Evolutionary conservation across 2,329 filamentous ascomycete genomes (phyloP).

Genomic region (Xylariaceae sp.): DNA sequence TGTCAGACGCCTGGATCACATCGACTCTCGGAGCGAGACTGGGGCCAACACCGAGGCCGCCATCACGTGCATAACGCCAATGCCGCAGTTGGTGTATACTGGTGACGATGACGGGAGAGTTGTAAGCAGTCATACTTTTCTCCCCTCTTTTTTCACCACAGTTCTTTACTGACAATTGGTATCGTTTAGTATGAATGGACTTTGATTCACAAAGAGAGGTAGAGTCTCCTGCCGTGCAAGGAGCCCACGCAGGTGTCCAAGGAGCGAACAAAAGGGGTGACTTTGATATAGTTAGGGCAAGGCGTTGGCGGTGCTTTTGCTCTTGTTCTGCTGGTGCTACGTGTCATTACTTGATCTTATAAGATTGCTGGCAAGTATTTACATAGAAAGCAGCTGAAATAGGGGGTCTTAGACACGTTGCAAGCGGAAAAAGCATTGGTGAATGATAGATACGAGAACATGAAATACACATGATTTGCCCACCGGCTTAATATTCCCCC

Average conservation of each 20-base stretch:
- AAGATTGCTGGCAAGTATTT: too few relatives aligned
- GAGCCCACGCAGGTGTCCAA: conserved; percentile 8
- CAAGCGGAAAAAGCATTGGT: too few relatives aligned
- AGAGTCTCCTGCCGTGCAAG: conserved; percentile 33
- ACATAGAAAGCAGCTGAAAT: too few relatives aligned
- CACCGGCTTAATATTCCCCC: too few relatives aligned
- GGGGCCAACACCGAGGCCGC: conserved; percentile 56
- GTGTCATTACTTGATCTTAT: too few relatives aligned
- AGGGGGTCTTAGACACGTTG: too few relatives aligned
- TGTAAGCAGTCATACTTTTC: too few relatives aligned
- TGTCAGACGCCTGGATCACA: conserved; percentile 75
- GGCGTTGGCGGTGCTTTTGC: too few relatives aligned
- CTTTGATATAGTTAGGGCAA: too few relatives aligned
- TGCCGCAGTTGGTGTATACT: conserved; percentile 80
- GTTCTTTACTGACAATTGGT: not conserved
- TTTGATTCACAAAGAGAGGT: conserved; percentile 52
- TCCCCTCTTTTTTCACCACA: conserved; percentile 27
- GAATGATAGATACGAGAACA: too few relatives aligned
- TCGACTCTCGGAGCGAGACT: conserved; percentile 60
- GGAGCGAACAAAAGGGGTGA: conserved; percentile 16
- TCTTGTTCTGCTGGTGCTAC: too few relatives aligned
- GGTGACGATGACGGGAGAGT: conserved; percentile 92
- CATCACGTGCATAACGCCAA: conserved; percentile 81
- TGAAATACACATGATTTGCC: too few relatives aligned
- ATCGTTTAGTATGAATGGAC: conserved; percentile 55